Evolutionary conservation across 1,284 basidiomycete genomes (phyloP), one percentile per base, ranked within the genome.

Genomic region (Phenoliferia sp.): DNA sequence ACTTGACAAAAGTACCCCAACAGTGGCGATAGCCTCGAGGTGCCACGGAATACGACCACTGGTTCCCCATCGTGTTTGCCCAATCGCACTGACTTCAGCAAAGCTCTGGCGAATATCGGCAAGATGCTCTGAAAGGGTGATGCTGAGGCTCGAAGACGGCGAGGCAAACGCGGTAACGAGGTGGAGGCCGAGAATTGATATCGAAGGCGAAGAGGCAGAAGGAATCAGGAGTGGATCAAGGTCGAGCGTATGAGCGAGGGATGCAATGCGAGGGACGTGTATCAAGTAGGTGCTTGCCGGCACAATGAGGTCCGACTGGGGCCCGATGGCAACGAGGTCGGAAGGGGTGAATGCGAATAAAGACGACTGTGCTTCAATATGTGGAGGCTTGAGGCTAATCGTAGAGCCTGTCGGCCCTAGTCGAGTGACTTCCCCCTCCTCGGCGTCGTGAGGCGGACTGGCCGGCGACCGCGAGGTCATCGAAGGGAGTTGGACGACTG

Each of bases 81-180:
- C 71, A 19, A 75, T 59, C 31, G 69, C 64, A 0, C 63, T 66
- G 3, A 74, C 59, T 62, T 75, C 73, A 22, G 62, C 60, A 36
- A 66, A 74, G 58, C 67, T 74, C 56, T 69, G 69, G 12, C 66
- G 48, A 2, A 75, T 60, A 50, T 75, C 73, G 26, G 28, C 33
- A 55, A 72, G 64, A 31, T 72, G 67, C 12, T 60, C 56, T 2
- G 26, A 52, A 34, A 75, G 69, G 17, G 66, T 56, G 10, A 59
- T 66, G 34, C 48, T 54, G 61, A 71, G 69, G 19, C 61, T 59
- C 33, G 73, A 73, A n/a, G 69, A 22, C 2, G 65, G 64, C n/a
- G 70, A 65, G 2, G 66, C 39, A 32, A 64, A 60, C 2, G 66
- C 63, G 28, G 63, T 56, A 50, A 75, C 67, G 56, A 75, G 62